phyloP scores from a whole-genome alignment of 108 stramenopile species.

The Nitzschia sp. region DNA sequence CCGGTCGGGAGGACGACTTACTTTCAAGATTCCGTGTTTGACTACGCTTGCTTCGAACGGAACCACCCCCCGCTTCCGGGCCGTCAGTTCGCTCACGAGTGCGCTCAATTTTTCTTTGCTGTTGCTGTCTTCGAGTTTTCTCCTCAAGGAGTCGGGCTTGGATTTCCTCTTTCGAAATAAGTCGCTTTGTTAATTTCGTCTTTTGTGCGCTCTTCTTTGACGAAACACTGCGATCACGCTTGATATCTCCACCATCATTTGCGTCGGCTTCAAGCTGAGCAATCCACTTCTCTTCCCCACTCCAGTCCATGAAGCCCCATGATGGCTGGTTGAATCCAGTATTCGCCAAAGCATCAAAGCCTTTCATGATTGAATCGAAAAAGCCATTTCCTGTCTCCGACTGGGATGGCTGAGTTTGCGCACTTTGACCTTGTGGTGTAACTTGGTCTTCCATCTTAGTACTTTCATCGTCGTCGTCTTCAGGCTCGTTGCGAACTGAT shows the following conservation, averaged over 20 bases:
- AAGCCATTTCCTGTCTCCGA: not conserved
- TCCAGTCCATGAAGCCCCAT: constrained; percentile 15
- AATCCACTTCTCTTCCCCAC: constrained; percentile 20
- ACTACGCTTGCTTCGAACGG: not conserved
- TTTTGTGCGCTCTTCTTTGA: not conserved
- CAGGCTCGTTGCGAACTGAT: no score
- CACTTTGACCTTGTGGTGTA: not conserved
- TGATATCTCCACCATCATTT: not conserved
- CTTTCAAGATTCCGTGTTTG: not conserved
- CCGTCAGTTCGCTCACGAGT: not conserved
- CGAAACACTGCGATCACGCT: not conserved
- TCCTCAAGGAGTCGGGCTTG: not conserved
- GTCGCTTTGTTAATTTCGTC: not conserved
- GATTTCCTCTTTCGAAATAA: not conserved
- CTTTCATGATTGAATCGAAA: not conserved
- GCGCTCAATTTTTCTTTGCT: not conserved
- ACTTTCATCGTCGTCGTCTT: not conserved
- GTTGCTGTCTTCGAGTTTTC: not conserved
- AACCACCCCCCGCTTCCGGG: not conserved
- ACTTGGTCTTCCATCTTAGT: not conserved
- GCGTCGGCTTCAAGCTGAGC: not conserved
- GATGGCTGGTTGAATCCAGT: constrained; percentile 14
- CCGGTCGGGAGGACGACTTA: not conserved
- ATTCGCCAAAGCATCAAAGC: constrained; percentile 14
- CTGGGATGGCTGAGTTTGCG: not conserved